Percentiles rank a stretch among this genome's conserved stretches.
Conservation (phyloP, 225 moss, liverwort and hornwort genomes). For the Sphagnum contortum region DNA sequence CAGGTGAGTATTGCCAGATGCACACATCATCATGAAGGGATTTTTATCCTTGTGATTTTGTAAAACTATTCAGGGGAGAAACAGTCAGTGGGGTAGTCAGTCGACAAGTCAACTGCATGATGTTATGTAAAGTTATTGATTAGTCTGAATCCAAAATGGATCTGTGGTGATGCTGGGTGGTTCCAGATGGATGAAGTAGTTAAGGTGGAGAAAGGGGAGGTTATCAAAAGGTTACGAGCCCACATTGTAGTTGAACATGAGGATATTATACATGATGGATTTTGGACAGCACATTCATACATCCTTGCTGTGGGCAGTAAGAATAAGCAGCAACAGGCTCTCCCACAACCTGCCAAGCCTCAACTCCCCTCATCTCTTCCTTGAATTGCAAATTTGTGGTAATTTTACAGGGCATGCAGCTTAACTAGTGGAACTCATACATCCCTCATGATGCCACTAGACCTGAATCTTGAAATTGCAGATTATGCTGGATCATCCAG, state of each 20-base stretch:
- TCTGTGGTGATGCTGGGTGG: not conserved
- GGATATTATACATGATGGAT: constrained; percentile 53
- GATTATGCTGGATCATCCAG: too few relatives aligned
- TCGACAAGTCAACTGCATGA: not conserved
- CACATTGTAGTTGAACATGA: constrained; percentile 65
- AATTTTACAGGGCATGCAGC: too few relatives aligned
- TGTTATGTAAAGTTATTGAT: not conserved
- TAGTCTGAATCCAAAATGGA: not conserved
- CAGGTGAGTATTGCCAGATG: constrained; percentile 25
- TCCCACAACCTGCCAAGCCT: too few relatives aligned
- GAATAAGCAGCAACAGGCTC: not conserved
- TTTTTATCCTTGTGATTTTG: not conserved
- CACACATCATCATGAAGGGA: not conserved
- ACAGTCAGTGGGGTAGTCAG: too few relatives aligned
- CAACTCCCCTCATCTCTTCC: too few relatives aligned
- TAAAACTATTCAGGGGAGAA: too few relatives aligned
- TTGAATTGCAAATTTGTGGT: too few relatives aligned
- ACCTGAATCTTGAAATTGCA: too few relatives aligned
- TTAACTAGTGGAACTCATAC: too few relatives aligned
- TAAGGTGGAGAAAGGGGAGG: constrained; percentile 52
- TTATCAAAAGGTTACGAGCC: constrained; percentile 42
- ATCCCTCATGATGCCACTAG: too few relatives aligned
- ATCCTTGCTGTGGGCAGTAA: constrained; percentile 15
- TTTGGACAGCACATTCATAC: constrained; percentile 32
- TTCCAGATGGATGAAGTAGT: constrained; percentile 52